These are phyloP conservation scores for Aspergillus vadensis DNA, from an alignment of 2,329 filamentous ascomycete species.

Conservation along the genomic window DNA sequence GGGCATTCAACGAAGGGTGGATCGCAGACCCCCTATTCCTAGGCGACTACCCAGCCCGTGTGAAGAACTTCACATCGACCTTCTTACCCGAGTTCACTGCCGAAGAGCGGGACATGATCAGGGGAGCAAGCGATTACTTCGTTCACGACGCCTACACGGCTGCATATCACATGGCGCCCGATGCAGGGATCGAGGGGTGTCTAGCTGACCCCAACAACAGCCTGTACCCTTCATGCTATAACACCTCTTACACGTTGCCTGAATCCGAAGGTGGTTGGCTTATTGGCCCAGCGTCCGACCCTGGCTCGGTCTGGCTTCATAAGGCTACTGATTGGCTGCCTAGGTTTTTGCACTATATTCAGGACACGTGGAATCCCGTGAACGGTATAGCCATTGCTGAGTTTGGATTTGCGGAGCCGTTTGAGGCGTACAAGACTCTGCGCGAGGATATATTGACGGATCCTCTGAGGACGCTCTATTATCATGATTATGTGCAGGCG, in stretches of 20 bases:
- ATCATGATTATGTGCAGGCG: background rate
- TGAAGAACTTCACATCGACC: background rate
- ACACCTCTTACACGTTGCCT: background rate
- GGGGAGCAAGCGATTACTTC: conserved; percentile 2
- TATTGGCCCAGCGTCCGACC: conserved; percentile 1
- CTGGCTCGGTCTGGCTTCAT: background rate
- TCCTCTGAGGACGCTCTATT: background rate
- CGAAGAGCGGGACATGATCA: background rate
- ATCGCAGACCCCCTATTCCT: conserved; percentile 1
- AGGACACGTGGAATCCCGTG: background rate
- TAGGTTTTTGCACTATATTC: background rate
- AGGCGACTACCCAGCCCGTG: background rate
- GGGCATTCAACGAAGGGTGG: conserved; percentile 7
- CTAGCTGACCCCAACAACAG: background rate
- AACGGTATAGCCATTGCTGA: background rate
- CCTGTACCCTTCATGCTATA: conserved; percentile 2
- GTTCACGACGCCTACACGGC: conserved; percentile 3
- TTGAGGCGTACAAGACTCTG: background rate
- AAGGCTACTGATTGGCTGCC: background rate
- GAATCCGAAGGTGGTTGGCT: conserved; percentile 1
- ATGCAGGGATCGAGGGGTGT: background rate
- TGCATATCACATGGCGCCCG: conserved; percentile 1
- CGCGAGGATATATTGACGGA: background rate
- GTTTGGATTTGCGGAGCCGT: background rate
- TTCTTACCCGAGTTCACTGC: conserved; percentile 3